Conservation (phyloP, 176 grass and related monocot genomes). For the Musa schizocarpa region DNA sequence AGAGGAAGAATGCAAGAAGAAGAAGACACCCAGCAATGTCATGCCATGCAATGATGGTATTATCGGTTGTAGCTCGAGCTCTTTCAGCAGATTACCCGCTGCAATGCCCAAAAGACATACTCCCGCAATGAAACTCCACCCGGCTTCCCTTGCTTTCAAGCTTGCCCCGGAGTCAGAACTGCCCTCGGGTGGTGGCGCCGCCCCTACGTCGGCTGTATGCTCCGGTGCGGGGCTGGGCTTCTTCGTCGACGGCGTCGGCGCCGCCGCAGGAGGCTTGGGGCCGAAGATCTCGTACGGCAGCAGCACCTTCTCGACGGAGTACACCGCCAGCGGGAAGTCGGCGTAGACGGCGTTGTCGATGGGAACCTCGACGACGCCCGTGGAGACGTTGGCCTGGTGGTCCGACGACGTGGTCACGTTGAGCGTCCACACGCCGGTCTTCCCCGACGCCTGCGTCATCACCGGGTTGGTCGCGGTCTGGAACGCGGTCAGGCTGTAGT, state of each 20-base stretch:
- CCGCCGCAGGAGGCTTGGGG: slow-evolving; percentile 45
- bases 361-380: slow-evolving; percentile 43
- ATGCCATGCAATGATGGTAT: too few relatives aligned
- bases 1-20: too few relatives aligned
- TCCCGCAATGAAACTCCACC: too few relatives aligned
- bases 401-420: slow-evolving; percentile 39
- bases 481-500: slow-evolving; percentile 42
- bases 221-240: not conserved
- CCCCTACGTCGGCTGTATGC: too few relatives aligned
- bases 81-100: too few relatives aligned
- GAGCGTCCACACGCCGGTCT: slow-evolving; percentile 50
- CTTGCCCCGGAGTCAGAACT: too few relatives aligned
- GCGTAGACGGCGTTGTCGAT: slow-evolving; percentile 31
- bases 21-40: too few relatives aligned
- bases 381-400: slow-evolving; percentile 50
- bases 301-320: slow-evolving; percentile 58
- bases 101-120: too few relatives aligned
- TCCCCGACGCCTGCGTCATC: slow-evolving; percentile 67
- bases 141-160: too few relatives aligned
- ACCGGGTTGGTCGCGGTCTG: slow-evolving; percentile 80
- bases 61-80: too few relatives aligned
- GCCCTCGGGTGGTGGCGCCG: too few relatives aligned
- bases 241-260: slow-evolving; percentile 23
- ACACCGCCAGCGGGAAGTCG: slow-evolving; percentile 52
- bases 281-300: slow-evolving; percentile 67